Evolutionary conservation across 805 yeast species (phyloP), one percentile per base, ranked within the genome.

Genomic region (Spathaspora hagerdaliae): DNA sequence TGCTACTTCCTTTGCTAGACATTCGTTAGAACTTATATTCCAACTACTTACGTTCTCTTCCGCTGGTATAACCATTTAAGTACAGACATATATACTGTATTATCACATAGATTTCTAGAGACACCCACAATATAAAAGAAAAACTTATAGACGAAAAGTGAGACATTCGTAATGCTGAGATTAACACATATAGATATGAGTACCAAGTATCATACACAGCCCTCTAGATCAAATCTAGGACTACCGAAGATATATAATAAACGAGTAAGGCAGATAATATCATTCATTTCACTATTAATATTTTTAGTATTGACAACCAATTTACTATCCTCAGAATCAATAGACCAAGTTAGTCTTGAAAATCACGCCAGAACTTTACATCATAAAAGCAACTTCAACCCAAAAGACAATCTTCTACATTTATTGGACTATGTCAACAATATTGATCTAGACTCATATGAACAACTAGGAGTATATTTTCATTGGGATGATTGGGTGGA

Each of bases 401-500:
- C 71, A 4, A 51, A 65, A 38, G 40, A 53, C 31, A 36, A 47
- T 12, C 45, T 54, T 6, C 35, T 46, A 14, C 46, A 41, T 11
- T 12, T 60, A 7, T 46, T 52, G n/a, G 41, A 45, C 15, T 46
- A 49, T 33, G 27, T 49, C 32, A 29, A 29, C 12, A 29, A 29
- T 29, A 29, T 29, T 9, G 12, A 29, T 9, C 12, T 9, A 11
- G 32, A 29, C 12, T 9, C 32, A 32, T 32, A 38, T 31, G 46
- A 43, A 26, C 42, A 34, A 14, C 40, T 52, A 14, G 68, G 67
- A 14, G 51, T 66, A n/a, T 46, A 45, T 46, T 67, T 67, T 53
- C 73, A 68, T 51, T 68, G 73, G 73, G 73, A 68, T 47, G 71
- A 68, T 49, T 67, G 71, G 68, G 56, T 64, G 19, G 73, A 66